A percentile compares a stretch with the other conserved stretches of the same genome.
Conservation (phyloP, 1,284 basidiomycete genomes). For the Crucibulum cyathiforme region DNA sequence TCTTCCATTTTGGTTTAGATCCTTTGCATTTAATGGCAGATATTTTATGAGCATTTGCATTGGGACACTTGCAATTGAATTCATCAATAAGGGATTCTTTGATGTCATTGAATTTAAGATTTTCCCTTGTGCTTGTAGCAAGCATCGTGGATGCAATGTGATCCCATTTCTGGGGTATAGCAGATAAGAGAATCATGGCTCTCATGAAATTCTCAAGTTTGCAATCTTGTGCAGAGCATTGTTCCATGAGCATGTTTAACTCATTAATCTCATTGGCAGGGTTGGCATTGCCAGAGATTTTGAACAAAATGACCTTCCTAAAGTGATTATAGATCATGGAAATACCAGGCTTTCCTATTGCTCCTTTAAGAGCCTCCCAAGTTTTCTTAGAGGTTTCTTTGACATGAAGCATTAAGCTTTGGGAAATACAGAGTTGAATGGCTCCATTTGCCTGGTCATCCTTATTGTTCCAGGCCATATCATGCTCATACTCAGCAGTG, state of each 20-base stretch:
- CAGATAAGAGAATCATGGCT: slow-evolving; percentile 1
- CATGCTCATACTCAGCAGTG: too few relatives aligned
- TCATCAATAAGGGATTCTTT: not conserved
- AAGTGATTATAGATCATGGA: not conserved
- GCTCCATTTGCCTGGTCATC: not conserved
- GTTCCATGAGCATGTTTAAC: not conserved
- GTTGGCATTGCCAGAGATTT: not conserved
- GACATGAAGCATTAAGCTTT: not conserved
- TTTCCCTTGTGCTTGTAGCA: not conserved
- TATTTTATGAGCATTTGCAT: not conserved
- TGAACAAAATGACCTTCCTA: not conserved
- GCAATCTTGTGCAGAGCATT: not conserved
- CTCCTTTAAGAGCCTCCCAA: not conserved
- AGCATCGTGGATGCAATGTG: not conserved
- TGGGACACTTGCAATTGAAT: not conserved
- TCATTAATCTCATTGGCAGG: not conserved
- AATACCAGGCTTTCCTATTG: not conserved
- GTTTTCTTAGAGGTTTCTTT: not conserved
- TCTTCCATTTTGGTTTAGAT: slow-evolving; percentile 2
- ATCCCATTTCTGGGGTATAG: slow-evolving; percentile 1
- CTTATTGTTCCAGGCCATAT: not conserved
- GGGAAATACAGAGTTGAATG: not conserved
- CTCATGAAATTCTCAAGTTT: not conserved
- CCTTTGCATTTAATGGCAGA: slow-evolving; percentile 1
- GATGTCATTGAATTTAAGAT: not conserved